A percentile compares a stretch with the other conserved stretches of the same genome.
These are phyloP conservation scores for Posidonia australis DNA, from an alignment of 106 monocot species.

Conservation along the genomic window DNA sequence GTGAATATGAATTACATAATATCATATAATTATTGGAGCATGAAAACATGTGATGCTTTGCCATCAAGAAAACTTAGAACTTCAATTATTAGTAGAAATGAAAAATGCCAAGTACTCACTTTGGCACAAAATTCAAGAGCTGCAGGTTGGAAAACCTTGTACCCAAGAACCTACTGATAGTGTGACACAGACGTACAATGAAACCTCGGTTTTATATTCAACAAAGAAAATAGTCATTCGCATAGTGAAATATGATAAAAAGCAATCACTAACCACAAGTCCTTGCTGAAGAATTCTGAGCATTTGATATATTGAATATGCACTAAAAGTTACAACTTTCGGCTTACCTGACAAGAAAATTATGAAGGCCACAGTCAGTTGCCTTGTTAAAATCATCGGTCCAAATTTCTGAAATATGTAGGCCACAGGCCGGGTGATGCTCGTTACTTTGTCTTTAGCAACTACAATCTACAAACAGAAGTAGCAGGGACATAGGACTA, in stretches of 20 bases:
- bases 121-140: constrained; percentile 91
- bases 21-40: too few relatives aligned
- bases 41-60: not conserved
- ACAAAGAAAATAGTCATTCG: not conserved
- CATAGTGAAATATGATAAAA: not conserved
- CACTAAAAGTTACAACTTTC: constrained; percentile 58
- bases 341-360: constrained; percentile 55
- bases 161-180: constrained; percentile 51
- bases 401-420: too few relatives aligned
- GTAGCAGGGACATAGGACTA: not conserved
- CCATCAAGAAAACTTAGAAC: not conserved
- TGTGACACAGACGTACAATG: not conserved
- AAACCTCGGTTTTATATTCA: constrained; percentile 1
- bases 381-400: too few relatives aligned
- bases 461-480: constrained; percentile 40
- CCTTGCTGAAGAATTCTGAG: constrained; percentile 73
- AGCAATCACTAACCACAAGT: constrained; percentile 33
- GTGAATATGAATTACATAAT: too few relatives aligned
- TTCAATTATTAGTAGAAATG: not conserved
- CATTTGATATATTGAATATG: constrained; percentile 88
- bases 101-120: constrained; percentile 36
- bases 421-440: constrained; percentile 28
- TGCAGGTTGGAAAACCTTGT: constrained; percentile 56
- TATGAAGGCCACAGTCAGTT: not conserved
- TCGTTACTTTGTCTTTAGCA: constrained; percentile 49